Conservation (phyloP, 1,139 yeast species). For the Meyerozyma sp. region DNA sequence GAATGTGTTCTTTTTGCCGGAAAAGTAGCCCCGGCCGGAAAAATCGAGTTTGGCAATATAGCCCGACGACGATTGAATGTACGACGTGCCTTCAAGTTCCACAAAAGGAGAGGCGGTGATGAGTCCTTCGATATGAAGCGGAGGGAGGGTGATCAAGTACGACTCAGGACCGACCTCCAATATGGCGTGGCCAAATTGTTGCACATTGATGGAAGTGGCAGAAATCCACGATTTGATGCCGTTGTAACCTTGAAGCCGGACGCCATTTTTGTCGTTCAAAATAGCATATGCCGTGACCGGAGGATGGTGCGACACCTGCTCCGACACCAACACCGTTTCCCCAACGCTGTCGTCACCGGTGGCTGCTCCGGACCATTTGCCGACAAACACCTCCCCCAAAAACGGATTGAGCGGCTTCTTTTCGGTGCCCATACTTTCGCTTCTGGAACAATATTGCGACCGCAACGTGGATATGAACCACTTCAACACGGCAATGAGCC, state of each 20-base stretch:
- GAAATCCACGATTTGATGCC: conserved; percentile 83
- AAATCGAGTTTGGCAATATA: conserved; percentile 70
- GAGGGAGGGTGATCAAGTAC: conserved; percentile 83
- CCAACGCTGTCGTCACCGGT: conserved; percentile 44
- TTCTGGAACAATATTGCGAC: conserved; percentile 90
- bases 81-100: conserved; percentile 81
- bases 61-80: conserved; percentile 78
- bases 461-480: conserved; percentile 91
- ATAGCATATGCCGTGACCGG: conserved; percentile 89
- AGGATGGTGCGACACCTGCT: conserved; percentile 95
- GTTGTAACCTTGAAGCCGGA: conserved; percentile 78
- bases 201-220: conserved; percentile 72
- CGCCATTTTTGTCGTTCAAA: conserved; percentile 63
- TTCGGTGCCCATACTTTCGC: conserved; percentile 85
- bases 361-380: conserved; percentile 53
- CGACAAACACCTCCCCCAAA: conserved; percentile 87
- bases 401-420: conserved; percentile 96
- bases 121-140: conserved; percentile 93
- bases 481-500: conserved; percentile 76
- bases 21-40: conserved; percentile 89
- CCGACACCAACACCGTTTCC: conserved; percentile 71
- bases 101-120: conserved; percentile 86
- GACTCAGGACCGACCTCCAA: conserved; percentile 61
- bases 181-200: conserved; percentile 88
- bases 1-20: conserved; percentile 92